Conservation (phyloP, 768 basidiomycete genomes). For the Tricholoma saponaceum region DNA sequence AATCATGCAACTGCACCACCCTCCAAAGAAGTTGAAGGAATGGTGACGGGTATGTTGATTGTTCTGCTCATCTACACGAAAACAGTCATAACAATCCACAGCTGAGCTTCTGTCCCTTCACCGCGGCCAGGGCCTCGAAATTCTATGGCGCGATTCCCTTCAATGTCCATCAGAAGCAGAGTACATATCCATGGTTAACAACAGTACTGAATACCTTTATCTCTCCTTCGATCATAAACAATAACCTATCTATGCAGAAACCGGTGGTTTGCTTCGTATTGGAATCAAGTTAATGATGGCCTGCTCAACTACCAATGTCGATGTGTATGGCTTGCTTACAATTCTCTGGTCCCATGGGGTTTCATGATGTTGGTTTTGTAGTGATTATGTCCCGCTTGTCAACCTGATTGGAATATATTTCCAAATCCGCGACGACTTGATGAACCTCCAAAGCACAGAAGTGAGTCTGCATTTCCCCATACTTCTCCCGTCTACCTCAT, state of each 20-base stretch:
- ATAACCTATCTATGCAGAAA: constrained; percentile 51
- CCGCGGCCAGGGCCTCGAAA: constrained; percentile 91
- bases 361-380: constrained; percentile 22
- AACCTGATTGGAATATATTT: constrained; percentile 94
- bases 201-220: constrained; percentile 51
- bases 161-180: constrained; percentile 93
- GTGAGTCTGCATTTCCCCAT: constrained; percentile 33
- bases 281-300: constrained; percentile 98
- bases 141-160: constrained; percentile 91
- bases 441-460: constrained; percentile 88
- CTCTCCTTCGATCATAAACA: background rate
- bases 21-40: constrained; percentile 52
- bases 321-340: constrained; percentile 40
- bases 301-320: constrained; percentile 56
- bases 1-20: constrained; percentile 18
- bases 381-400: constrained; percentile 88
- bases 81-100: constrained; percentile 7
- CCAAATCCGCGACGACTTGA: constrained; percentile 96
- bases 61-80: background rate
- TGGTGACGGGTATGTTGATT: constrained; percentile 63
- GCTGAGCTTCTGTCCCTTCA: constrained; percentile 81
- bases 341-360: background rate
- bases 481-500: background rate
- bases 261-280: constrained; percentile 88
- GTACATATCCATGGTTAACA: constrained; percentile 94